These are phyloP conservation scores for Drosera spatulata DNA, from an alignment of 179 eudicot genomes.

Conservation along the genomic window DNA sequence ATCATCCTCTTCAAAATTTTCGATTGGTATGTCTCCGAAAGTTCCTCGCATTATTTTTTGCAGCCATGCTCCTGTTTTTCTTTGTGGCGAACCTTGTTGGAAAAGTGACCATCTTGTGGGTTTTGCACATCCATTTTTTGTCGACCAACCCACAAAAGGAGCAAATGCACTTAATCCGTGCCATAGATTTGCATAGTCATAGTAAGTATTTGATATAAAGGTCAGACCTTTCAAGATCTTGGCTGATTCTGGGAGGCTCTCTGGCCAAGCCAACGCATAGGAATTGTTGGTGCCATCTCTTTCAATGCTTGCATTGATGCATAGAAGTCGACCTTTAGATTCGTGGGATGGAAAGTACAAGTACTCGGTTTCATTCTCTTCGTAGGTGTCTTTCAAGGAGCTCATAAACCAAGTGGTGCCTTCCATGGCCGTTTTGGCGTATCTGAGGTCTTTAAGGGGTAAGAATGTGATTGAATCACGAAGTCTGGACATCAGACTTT, in stretches of 20 bases:
- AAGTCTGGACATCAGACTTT: no score
- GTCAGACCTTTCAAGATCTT: conserved; percentile 23
- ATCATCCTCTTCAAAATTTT: conserved; percentile 9
- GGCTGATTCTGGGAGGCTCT: conserved; percentile 24
- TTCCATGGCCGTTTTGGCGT: no score
- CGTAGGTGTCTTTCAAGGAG: no score
- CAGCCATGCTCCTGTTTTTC: conserved; percentile 25
- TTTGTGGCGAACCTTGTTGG: conserved; percentile 32
- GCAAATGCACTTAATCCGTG: no score
- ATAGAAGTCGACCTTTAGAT: conserved; percentile 24
- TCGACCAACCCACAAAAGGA: no score
- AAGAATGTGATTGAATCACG: no score
- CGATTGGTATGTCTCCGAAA: conserved; percentile 14
- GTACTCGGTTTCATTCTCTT: conserved; percentile 1
- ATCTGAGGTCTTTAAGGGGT: no score
- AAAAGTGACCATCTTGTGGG: conserved; percentile 33
- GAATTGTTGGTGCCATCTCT: conserved; percentile 24
- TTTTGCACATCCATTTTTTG: conserved; percentile 12
- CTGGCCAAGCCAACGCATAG: conserved; percentile 39
- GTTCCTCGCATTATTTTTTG: conserved; percentile 12
- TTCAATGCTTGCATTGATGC: conserved; percentile 10
- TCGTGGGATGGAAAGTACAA: conserved; percentile 23
- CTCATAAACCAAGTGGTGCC: no score
- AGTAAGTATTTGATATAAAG: conserved; percentile 22
- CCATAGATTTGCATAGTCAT: conserved; percentile 15